These are phyloP conservation scores for Vitis labrusca DNA, from an alignment of 164 flowering plant species.

Conservation along the genomic window DNA sequence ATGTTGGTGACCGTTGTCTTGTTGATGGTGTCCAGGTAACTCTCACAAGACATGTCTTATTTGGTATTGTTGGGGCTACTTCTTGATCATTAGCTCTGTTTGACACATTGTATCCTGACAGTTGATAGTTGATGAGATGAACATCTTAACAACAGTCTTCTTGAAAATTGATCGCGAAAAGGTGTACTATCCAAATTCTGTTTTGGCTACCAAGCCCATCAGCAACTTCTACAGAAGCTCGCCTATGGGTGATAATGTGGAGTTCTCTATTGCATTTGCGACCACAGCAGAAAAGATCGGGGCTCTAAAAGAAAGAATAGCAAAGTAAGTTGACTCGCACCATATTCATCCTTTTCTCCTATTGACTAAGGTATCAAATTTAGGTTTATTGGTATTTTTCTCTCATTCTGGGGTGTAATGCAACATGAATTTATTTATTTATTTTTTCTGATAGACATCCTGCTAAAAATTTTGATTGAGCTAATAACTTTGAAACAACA, in stretches of 20 bases:
- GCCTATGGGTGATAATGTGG: conserved; percentile 53
- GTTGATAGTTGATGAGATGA: conserved; percentile 72
- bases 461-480: too few species aligned
- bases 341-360: not conserved
- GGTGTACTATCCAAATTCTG: conserved; percentile 63
- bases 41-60: not conserved
- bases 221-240: conserved; percentile 64
- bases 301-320: conserved; percentile 43
- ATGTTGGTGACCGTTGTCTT: conserved; percentile 67
- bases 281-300: conserved; percentile 54
- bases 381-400: too few species aligned
- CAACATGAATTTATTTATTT: too few species aligned
- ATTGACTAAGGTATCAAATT: too few species aligned
- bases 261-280: conserved; percentile 49
- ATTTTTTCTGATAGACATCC: too few species aligned
- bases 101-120: conserved; percentile 15
- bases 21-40: conserved; percentile 55
- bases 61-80: not conserved
- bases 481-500: too few species aligned
- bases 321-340: conserved; percentile 27
- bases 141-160: conserved; percentile 61
- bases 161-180: conserved; percentile 53
- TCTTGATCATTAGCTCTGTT: not conserved
- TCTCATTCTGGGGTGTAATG: too few species aligned
- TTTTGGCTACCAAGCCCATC: conserved; percentile 57